Evolutionary conservation across 768 basidiomycete species (phyloP), one percentile per base, ranked within the genome.

Genomic region (Chalciporus piperatus): DNA sequence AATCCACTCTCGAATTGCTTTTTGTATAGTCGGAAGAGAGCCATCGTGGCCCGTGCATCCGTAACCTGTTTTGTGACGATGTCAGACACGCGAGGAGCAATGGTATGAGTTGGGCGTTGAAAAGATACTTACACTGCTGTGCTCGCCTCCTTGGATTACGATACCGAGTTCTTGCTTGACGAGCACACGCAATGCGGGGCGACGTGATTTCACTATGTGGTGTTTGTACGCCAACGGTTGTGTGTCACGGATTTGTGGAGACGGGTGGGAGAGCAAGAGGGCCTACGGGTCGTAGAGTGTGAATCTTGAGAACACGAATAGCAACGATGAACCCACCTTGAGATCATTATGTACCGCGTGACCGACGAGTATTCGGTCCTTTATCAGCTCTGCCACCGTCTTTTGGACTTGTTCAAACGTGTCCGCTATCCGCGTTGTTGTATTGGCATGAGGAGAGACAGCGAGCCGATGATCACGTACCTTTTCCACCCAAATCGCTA

Each of bases 31-130:
- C 93, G 79, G 67, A 89, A 98, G 35, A 98, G 74, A 0, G 92
- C 95, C 92, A 99, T 97, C 0, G 94, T 90, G 0, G 95, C 96
- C 46, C 95, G 80, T 1, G 95, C 93, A 65, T 98, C 95, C 16
- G 82, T 89, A 5, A 98, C 85, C 95, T 97, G 47, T 41, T 45
- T 23, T 42, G 20, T 27, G 16, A 22, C 39, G 13, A 47, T 22
- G 39, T 44, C 20, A 55, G 22, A 38, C 2, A 35, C 30, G 27
- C 35, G 40, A 53, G 20, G 12, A 32, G 16, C 17, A 16, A 39
- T 35, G 16, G 12, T 13, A 12, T 22, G 35, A 20, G 48, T 10
- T 9, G 11, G 19, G 4, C 9, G 13, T 11, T 22, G 23, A 30
- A 16, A 52, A 22, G 7, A 10, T 10, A 75, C 89, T 48, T 65